These are phyloP conservation scores for Fusarium sp. DNA, from an alignment of 2,329 filamentous ascomycete species.

Conservation along the genomic window DNA sequence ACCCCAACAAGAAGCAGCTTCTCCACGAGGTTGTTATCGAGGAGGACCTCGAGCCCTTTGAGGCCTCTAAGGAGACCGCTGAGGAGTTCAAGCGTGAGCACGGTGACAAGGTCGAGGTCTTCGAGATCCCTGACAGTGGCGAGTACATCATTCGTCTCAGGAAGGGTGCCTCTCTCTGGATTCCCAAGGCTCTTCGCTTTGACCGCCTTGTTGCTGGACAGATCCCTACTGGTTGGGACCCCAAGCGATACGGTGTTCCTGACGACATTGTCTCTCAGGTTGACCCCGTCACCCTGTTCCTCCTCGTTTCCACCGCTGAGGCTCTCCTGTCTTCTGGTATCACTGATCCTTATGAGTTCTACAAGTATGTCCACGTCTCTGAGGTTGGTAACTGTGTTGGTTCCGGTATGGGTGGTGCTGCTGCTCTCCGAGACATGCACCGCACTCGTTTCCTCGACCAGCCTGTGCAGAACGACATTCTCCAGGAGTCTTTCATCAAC, in stretches of 20 bases:
- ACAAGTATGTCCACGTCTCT: constrained; percentile 98
- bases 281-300: constrained; percentile 94
- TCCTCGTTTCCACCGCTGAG: constrained; percentile 93
- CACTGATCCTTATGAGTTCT: constrained; percentile 99
- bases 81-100: constrained; percentile 98
- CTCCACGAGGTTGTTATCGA: constrained; percentile 98
- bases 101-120: constrained; percentile 96
- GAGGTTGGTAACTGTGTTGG: constrained; percentile 98
- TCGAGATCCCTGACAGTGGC: constrained; percentile 91
- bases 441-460: constrained; percentile 97
- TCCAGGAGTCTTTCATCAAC: constrained; percentile 99
- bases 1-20: constrained; percentile 98
- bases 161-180: constrained; percentile 94
- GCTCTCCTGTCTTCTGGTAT: constrained; percentile 92
- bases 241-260: constrained; percentile 93
- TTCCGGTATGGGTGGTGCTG: constrained; percentile 96
- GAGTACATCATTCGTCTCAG: constrained; percentile 94
- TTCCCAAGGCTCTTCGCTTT: constrained; percentile 96
- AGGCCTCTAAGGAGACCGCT: constrained; percentile 95
- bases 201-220: constrained; percentile 97
- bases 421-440: constrained; percentile 96
- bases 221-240: constrained; percentile 96
- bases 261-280: constrained; percentile 98
- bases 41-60: constrained; percentile 96
- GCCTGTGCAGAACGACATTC: constrained; percentile 97